Base-by-base conservation (phyloP, 2,329 filamentous ascomycete species). In the Leptosphaerulina australis region DNA sequence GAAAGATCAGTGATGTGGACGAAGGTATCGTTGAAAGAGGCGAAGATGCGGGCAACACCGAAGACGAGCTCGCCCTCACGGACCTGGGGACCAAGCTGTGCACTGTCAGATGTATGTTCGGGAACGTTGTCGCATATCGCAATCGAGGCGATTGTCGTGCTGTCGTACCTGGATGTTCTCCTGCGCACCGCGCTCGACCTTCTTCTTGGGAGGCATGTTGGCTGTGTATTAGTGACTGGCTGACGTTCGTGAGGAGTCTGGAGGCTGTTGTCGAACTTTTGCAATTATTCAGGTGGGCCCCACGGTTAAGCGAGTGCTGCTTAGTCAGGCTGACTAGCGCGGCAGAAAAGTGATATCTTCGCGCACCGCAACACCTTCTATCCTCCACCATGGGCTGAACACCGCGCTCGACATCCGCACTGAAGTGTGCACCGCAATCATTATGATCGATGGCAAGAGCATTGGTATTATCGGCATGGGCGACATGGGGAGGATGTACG, bases 401-500 rank as follows among this genome's bases (percentile, higher is more conserved):
- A 56, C 52, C 53, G 44, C 51, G 60, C 56, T 46, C 53, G 53
- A 62, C 41, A 54, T 58, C 47, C 58, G 57, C 58, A 59, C 41
- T 54, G 46, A 24, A 56, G 54, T 55, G 60, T 62, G 60, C 50
- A 53, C 55, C 44, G 68, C 63, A 78, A 49, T 50, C 59, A 66
- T 17, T 26, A 78, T 83, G 86, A 83, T 87, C 63, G 80, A 83
- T 20, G 56, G 54, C 68, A 90, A 90, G 71, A 85, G 88, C 56
- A 83, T 99, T 62, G 94, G 94, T 62, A 88, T 99, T 69, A 99
- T 99, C 72, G 94, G 94, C 54, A 97, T 99, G 92, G 94, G 94
- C 59, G 93, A 97, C 69, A 99, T 99, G 94, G 94, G 94, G 68
- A 96, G 88, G 82, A 95, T 99, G 91, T 99, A 99, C 75, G 90